Conservation (phyloP, 192 early-diverging fungal genomes). For the Geranomyces variabilis region DNA sequence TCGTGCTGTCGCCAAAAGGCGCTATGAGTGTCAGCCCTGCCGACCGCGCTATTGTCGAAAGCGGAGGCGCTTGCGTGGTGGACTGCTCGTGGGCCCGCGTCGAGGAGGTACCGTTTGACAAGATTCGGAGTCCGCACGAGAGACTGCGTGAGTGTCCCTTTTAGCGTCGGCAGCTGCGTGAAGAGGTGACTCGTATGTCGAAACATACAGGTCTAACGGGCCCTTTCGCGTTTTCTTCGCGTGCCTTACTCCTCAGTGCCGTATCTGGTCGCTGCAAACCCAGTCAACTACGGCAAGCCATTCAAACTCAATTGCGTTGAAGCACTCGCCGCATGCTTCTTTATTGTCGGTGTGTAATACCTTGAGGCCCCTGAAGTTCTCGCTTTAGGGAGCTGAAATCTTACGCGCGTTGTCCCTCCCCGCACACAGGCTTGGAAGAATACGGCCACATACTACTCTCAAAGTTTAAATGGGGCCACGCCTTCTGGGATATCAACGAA, state of each 20-base stretch:
- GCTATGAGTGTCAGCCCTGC: slow-evolving; percentile 84
- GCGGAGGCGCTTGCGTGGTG: slow-evolving; percentile 85
- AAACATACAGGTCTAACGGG: not conserved
- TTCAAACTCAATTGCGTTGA: slow-evolving; percentile 98
- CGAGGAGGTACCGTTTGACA: slow-evolving; percentile 92
- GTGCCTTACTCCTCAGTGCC: slow-evolving; percentile 62
- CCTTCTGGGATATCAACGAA: slow-evolving; percentile 86
- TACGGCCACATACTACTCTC: slow-evolving; percentile 75
- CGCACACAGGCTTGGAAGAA: slow-evolving; percentile 52
- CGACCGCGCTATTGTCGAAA: slow-evolving; percentile 75
- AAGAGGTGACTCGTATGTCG: too few species aligned
- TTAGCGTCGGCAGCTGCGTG: too few species aligned
- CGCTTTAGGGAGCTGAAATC: not conserved
- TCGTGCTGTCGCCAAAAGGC: slow-evolving; percentile 82
- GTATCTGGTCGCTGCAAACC: slow-evolving; percentile 93
- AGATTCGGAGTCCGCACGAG: slow-evolving; percentile 81
- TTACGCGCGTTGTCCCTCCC: too few species aligned
- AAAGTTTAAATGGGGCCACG: slow-evolving; percentile 96
- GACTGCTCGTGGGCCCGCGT: slow-evolving; percentile 97
- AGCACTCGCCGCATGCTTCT: slow-evolving; percentile 92
- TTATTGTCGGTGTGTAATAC: slow-evolving; percentile 69
- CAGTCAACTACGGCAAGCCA: slow-evolving; percentile 96
- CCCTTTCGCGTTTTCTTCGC: not conserved
- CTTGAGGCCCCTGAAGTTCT: not conserved
- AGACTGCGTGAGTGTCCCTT: slow-evolving; percentile 66